phyloP scores from a whole-genome alignment of 75 land plant genomes.

The Sequoiadendron giganteum region DNA sequence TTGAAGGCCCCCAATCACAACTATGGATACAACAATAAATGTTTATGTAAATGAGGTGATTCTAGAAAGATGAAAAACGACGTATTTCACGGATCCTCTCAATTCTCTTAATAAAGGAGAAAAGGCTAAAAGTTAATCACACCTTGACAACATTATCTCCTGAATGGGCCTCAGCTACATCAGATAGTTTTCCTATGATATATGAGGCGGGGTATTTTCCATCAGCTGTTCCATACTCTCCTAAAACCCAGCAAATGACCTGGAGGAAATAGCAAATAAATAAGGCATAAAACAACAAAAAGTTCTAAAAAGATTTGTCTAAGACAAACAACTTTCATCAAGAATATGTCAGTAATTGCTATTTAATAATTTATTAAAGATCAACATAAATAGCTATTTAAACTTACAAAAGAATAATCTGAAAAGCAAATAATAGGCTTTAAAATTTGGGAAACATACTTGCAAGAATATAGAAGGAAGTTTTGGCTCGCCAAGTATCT shows the following conservation, averaged over 20 bases:
- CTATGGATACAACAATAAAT: neutral
- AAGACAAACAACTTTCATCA: neutral
- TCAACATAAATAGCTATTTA: neutral
- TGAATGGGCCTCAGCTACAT: constrained; percentile 88
- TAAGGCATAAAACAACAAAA: neutral
- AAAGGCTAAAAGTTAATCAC: neutral
- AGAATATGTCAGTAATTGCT: neutral
- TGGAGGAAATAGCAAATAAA: constrained; percentile 20
- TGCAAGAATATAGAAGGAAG: constrained; percentile 92
- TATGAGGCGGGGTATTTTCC: constrained; percentile 87
- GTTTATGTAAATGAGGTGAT: neutral
- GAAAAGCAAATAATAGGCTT: neutral
- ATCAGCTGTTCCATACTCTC: constrained; percentile 98
- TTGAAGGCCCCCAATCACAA: neutral
- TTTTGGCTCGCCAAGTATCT: constrained; percentile 89
- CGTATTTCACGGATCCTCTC: neutral
- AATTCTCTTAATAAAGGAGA: neutral
- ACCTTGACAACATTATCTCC: constrained; percentile 89
- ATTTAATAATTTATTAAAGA: neutral
- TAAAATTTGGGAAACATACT: constrained; percentile 29
- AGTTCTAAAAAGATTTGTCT: neutral
- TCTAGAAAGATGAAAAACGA: neutral
- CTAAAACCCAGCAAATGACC: constrained; percentile 99
- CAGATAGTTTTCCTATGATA: constrained; percentile 90
- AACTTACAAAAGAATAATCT: neutral